These are phyloP conservation scores for Leptomonas seymouri DNA, from an alignment of 208 protist genomes.

Conservation along the genomic window DNA sequence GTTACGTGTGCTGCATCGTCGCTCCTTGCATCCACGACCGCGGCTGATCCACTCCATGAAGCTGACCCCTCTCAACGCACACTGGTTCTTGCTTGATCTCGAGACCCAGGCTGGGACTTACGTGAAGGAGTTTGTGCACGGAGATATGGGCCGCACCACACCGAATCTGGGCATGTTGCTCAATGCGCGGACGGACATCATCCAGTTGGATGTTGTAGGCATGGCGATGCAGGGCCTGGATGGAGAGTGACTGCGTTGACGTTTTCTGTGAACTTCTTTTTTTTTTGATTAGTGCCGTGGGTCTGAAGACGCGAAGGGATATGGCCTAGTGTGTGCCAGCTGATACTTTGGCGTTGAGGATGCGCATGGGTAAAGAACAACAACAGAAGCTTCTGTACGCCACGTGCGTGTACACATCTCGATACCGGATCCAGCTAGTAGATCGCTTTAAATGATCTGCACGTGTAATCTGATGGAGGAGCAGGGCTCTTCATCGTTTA, in stretches of 20 bases:
- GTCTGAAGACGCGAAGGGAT: neutral
- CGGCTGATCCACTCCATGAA: conserved; percentile 87
- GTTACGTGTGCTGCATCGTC: conserved; percentile 95
- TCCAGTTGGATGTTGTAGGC: conserved; percentile 97
- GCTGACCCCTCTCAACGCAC: conserved; percentile 70
- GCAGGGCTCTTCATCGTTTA: no score
- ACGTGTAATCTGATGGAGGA: no score
- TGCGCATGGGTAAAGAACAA: no score
- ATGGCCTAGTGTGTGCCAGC: neutral
- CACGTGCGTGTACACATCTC: no score
- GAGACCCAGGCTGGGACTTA: conserved; percentile 96
- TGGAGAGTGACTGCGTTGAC: neutral
- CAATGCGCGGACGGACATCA: conserved; percentile 80
- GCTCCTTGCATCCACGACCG: conserved; percentile 77
- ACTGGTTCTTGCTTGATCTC: conserved; percentile 93
- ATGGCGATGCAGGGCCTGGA: conserved; percentile 81
- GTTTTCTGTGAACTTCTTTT: neutral
- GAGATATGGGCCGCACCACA: conserved; percentile 94
- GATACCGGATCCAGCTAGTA: no score
- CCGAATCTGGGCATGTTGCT: conserved; percentile 90
- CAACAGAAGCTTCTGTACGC: no score
- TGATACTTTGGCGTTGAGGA: no score
- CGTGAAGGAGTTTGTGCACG: conserved; percentile 99
- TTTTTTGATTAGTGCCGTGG: neutral
- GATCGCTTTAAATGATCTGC: no score